phyloP scores from a whole-genome alignment of 352 stramenopile genomes.

The Phytopythium helicoides region DNA sequence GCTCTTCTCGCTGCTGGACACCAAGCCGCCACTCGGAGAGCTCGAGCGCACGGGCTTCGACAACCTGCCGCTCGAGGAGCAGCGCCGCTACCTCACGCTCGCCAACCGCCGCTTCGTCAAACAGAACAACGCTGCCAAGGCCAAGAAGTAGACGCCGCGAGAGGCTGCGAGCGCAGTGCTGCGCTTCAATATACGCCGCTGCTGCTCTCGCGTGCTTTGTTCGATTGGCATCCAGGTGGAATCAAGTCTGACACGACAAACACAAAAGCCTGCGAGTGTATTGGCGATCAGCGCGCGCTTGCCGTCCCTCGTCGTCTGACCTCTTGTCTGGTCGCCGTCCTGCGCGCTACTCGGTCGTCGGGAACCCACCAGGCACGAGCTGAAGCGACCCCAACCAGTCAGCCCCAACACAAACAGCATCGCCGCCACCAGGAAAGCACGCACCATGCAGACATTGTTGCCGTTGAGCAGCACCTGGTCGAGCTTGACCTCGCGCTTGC shows the following conservation, averaged over 20 bases:
- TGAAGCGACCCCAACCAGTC: conserved; percentile 11
- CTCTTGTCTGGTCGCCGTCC: not conserved
- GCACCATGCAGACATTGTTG: conserved; percentile 95
- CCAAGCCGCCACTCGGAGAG: conserved; percentile 69
- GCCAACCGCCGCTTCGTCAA: conserved; percentile 73
- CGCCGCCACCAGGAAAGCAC: not conserved
- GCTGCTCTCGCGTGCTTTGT: too few species aligned
- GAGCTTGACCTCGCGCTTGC: conserved; percentile 84
- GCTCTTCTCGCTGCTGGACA: conserved; percentile 80
- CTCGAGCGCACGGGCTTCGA: conserved; percentile 80
- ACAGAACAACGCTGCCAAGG: conserved; percentile 74
- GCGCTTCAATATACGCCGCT: too few species aligned
- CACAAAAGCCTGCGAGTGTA: too few species aligned
- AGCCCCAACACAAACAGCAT: not conserved
- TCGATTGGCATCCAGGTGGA: too few species aligned
- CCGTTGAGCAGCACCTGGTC: conserved; percentile 98
- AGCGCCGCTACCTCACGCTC: conserved; percentile 77
- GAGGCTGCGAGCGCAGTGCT: too few species aligned
- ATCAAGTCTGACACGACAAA: too few species aligned
- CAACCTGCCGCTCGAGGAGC: conserved; percentile 69
- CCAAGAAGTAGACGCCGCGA: conserved; percentile 83
- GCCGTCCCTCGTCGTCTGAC: too few species aligned
- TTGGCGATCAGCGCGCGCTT: not conserved
- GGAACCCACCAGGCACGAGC: conserved; percentile 81
- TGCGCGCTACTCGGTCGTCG: conserved; percentile 12